phyloP scores from a whole-genome alignment of 371 early-diverging fungal species.

The Catenaria anguillulae region DNA sequence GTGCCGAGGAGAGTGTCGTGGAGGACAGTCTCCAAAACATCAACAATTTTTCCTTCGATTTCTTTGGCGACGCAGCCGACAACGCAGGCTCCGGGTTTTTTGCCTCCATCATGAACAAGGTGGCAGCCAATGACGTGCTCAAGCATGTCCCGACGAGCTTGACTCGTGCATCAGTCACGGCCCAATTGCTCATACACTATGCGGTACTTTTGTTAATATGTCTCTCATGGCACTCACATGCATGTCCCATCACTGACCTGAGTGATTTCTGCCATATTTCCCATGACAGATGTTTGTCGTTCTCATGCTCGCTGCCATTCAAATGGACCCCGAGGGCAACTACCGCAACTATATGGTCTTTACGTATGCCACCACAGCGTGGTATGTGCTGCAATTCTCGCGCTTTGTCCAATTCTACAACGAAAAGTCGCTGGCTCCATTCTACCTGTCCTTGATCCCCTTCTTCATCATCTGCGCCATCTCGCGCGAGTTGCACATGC shows the following conservation, averaged over 20 bases:
- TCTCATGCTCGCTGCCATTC: not conserved
- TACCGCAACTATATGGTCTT: slow-evolving; percentile 3
- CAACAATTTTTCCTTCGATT: too few relatives aligned
- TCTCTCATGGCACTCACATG: too few relatives aligned
- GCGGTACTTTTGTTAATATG: too few relatives aligned
- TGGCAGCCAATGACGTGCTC: not conserved
- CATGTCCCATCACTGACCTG: too few relatives aligned
- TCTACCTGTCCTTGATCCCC: slow-evolving; percentile 21
- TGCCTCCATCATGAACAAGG: too few relatives aligned
- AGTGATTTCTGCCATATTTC: too few relatives aligned
- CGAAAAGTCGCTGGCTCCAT: slow-evolving; percentile 7
- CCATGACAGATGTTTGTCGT: slow-evolving; percentile 2
- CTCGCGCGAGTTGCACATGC: slow-evolving; percentile 24
- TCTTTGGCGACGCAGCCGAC: too few relatives aligned
- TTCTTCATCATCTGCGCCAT: slow-evolving; percentile 19
- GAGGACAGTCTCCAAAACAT: too few relatives aligned
- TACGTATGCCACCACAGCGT: not conserved
- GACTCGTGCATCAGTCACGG: not conserved
- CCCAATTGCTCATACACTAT: not conserved
- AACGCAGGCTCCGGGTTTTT: too few relatives aligned
- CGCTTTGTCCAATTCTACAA: slow-evolving; percentile 5
- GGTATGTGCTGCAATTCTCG: slow-evolving; percentile 5
- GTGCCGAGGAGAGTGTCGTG: too few relatives aligned
- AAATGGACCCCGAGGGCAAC: not conserved
- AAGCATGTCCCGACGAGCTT: not conserved